A percentile compares a stretch with the other conserved stretches of the same genome.
Conservation (phyloP, 169 alveolate genomes). For the Plasmodium inui region DNA sequence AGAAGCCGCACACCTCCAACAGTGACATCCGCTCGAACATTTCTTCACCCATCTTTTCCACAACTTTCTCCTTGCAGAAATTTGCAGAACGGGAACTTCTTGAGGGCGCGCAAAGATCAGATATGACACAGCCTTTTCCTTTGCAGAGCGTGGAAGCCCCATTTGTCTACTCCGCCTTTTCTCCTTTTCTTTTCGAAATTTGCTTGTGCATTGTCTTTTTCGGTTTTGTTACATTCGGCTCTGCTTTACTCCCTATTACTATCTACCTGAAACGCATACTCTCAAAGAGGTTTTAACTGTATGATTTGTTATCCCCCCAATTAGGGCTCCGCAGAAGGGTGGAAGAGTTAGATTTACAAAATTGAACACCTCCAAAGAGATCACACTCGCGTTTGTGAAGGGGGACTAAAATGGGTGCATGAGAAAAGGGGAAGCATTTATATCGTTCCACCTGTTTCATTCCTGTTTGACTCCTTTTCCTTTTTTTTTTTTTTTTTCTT, state of each 20-base stretch:
- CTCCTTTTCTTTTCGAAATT: not conserved
- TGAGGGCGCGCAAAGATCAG: conserved; percentile 32
- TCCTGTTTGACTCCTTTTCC: not conserved
- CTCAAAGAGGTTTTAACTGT: not conserved
- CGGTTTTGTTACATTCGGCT: not conserved
- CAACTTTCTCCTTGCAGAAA: conserved; percentile 17
- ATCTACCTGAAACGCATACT: not conserved
- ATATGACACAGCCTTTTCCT: conserved; percentile 8
- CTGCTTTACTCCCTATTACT: not conserved
- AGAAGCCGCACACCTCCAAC: not conserved
- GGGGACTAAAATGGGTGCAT: not conserved
- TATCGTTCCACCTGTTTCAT: not conserved
- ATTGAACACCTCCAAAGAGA: not conserved
- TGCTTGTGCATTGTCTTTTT: not conserved
- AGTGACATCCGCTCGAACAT: not conserved
- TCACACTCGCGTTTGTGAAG: not conserved
- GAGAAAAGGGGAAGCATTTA: not conserved
- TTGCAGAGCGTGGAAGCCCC: not conserved
- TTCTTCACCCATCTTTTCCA: not conserved
- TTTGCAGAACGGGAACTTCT: conserved; percentile 1
- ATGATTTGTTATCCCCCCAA: not conserved
- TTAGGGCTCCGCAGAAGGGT: not conserved
- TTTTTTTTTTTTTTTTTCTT: not conserved
- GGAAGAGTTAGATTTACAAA: not conserved
- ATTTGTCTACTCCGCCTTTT: not conserved